Conservation (phyloP, 2,329 filamentous ascomycete genomes). For the Cytospora leucostoma region DNA sequence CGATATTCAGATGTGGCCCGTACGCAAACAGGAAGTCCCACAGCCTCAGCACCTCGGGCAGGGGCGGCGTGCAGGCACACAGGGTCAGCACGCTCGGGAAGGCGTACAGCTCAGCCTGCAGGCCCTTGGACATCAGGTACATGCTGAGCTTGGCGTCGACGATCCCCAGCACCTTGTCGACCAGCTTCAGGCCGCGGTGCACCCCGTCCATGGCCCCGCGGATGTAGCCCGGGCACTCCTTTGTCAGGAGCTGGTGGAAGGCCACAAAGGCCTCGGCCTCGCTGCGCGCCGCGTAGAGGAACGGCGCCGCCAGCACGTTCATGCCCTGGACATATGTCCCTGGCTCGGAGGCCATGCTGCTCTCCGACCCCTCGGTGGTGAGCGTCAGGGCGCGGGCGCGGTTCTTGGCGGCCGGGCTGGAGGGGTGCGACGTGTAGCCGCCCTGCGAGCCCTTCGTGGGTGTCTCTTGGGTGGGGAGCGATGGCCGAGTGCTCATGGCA, state of each 20-base stretch:
- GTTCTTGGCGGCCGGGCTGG: conserved; percentile 49
- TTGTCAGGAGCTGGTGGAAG: conserved; percentile 84
- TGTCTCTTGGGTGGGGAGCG: conserved; percentile 38
- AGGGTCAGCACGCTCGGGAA: conserved; percentile 94
- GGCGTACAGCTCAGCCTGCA: conserved; percentile 93
- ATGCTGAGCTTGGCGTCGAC: conserved; percentile 86
- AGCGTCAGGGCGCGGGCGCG: conserved; percentile 60
- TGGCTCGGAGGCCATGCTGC: conserved; percentile 59
- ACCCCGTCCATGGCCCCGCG: conserved; percentile 96
- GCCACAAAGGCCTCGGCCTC: conserved; percentile 93
- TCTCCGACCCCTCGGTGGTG: conserved; percentile 65
- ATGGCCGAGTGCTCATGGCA: conserved; percentile 45
- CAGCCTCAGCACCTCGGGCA: conserved; percentile 87
- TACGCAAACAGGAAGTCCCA: conserved; percentile 99
- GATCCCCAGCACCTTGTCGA: conserved; percentile 88
- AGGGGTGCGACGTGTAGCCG: conserved; percentile 39
- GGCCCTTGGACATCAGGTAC: conserved; percentile 81
- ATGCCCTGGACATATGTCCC: conserved; percentile 97
- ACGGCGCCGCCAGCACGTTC: conserved; percentile 96
- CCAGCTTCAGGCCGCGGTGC: conserved; percentile 84
- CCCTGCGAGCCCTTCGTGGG: conserved; percentile 34
- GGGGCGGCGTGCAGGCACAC: conserved; percentile 90
- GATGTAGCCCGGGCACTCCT: conserved; percentile 90
- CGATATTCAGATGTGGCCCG: conserved; percentile 88
- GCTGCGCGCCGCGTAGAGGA: conserved; percentile 90